Base-by-base conservation (phyloP, 805 yeast species). In the Myxozyma lipomycoides region DNA sequence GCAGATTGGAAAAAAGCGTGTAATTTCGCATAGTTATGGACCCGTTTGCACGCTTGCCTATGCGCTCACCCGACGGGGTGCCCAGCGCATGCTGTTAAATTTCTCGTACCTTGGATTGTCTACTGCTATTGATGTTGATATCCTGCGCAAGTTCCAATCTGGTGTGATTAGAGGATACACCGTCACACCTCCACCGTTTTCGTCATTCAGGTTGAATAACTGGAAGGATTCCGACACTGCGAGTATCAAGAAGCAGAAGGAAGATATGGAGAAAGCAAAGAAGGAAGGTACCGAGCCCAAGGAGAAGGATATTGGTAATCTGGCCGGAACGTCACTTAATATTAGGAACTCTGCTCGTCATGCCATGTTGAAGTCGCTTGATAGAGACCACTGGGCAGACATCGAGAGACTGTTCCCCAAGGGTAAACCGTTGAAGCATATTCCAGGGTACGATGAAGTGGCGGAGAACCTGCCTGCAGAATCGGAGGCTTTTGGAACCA, bases 31-130 rank as follows among this genome's bases (percentile, higher is more conserved):
- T 9, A 38, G 49, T 15, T 49, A 38, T 38, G 49, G 49, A 22
- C 53, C 53, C n/a, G 53, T 46, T 4, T 49, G 53, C 24, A 49
- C 53, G 12, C 28, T 49, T 46, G 49, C 49, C 21, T 49, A 49
- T 34, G 47, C 47, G 4, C 21, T 43, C 21, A 43, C 47, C 4
- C 47, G 47, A 15, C 26, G 23, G 10, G 47, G 47, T 21, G 47
- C 47, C 7, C 47, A 43, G 28, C 47, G 47, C 10, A 10, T 43
- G 15, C 46, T 43, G 1, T 28, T 43, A 5, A 43, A 43, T 17
- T 21, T 43, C 26, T 43, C 47, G 28, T 43, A 43, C 18, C 40
- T 43, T 15, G 41, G 47, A 9, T 32, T 43, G 19, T 22, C 32
- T 9, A 24, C 45, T 15, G 41, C 47, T 12, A 12, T 43, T 23